Evolutionary conservation across 345 rosid species (phyloP), one percentile per base, ranked within the genome.

Genomic region (Citrus maxima): DNA sequence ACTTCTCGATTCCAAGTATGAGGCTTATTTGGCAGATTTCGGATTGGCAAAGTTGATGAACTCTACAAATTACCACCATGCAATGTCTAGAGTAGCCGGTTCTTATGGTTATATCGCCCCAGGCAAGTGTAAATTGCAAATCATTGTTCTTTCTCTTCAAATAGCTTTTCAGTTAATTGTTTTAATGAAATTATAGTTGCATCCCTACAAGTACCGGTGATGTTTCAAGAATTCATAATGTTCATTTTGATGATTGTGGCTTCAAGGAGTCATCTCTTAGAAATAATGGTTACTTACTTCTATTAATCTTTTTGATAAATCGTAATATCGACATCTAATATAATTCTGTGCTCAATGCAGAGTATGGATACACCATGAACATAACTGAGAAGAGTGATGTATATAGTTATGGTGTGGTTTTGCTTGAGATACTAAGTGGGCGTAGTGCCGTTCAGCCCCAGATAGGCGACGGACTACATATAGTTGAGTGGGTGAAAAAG

Each of bases 51-150:
- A 91, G 84, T 56, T 89, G 89, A 95, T 93, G 96, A 90, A 83
- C 80, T 86, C 96, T 74, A 91, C 93, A 4, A 93, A 79, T 75
- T 92, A 91, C 75, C 95, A 90, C 40, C 90, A 89, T 9, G 93
- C 93, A 5, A 90, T 93, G 88, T 95, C 98, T 37, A 85, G 95
- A 74, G 89, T 95, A 21, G 99, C 98, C 7, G 98, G 99, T 19
- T 95, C 99, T 7, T 95, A 92, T 4, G 99, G 98, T 51, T 95
- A 93, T 80, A 95, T 93, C 62, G 99, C 98, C 64, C 99, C 99
- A 89, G 99, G 99, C 77, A 90, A 84, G 87, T 78, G 10, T 55
- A 56, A 14, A 66, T 18, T 42, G 46, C 25, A 63, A 18, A 54
- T 28, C 42, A 40, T 21, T 54, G 46, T 35, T 42, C n/a, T 3